phyloP scores from a whole-genome alignment of 371 early-diverging fungal genomes.

The Phascolomyces articulosus region DNA sequence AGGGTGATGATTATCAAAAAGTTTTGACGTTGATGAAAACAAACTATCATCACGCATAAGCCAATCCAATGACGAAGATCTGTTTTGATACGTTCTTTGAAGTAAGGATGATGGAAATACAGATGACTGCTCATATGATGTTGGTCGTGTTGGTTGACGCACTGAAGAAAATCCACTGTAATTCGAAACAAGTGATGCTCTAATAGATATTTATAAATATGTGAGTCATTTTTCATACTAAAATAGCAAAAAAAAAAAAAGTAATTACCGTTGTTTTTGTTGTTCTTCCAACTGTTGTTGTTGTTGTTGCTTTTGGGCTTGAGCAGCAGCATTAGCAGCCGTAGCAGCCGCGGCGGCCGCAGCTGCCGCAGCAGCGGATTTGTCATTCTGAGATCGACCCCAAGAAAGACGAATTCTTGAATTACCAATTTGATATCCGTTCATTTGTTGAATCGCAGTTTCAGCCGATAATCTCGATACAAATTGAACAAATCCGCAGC shows the following conservation, averaged over 20 bases:
- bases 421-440: slow-evolving; percentile 81
- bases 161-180: slow-evolving; percentile 7
- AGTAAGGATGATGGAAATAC: slow-evolving; percentile 7
- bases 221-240: background rate
- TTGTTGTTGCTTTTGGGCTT: slow-evolving; percentile 16
- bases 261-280: background rate
- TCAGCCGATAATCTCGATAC: slow-evolving; percentile 83
- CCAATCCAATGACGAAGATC: slow-evolving; percentile 12
- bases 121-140: slow-evolving; percentile 2
- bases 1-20: background rate
- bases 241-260: background rate
- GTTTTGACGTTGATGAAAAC: slow-evolving; percentile 5
- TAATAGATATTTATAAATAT: background rate
- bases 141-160: background rate
- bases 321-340: slow-evolving; percentile 6
- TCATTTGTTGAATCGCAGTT: slow-evolving; percentile 85
- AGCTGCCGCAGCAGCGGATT: slow-evolving; percentile 24
- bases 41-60: slow-evolving; percentile 2
- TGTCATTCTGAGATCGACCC: slow-evolving; percentile 81
- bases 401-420: slow-evolving; percentile 88
- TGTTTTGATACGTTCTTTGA: slow-evolving; percentile 8
- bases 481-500: slow-evolving; percentile 95
- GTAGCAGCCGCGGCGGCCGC: slow-evolving; percentile 18
- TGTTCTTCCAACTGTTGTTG: slow-evolving; percentile 11
- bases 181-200: background rate